Evolutionary conservation across 768 basidiomycete genomes (phyloP).

Genomic region (Polyporus arcularius): DNA sequence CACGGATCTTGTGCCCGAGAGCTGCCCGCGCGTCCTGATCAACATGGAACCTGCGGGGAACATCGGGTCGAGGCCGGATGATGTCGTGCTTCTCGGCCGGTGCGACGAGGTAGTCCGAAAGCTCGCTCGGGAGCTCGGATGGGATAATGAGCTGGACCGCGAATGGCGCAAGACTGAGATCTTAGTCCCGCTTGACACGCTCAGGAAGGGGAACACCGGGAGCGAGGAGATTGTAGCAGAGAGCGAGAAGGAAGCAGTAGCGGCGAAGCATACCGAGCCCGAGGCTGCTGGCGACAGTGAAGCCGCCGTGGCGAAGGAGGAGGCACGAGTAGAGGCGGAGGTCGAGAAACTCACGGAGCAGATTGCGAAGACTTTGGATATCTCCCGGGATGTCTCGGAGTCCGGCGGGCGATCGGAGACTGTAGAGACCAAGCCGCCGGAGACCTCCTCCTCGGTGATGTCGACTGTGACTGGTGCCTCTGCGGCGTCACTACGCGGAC

Average conservation of each 20-base stretch:
- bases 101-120: slow-evolving; percentile 69
- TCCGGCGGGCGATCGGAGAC: neutral
- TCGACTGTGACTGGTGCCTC: neutral
- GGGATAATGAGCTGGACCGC: slow-evolving; percentile 46
- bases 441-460: neutral
- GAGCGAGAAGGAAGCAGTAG: neutral
- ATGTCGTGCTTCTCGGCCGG: slow-evolving; percentile 66
- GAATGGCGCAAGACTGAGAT: slow-evolving; percentile 30
- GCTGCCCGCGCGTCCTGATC: slow-evolving; percentile 81
- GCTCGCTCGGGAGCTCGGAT: slow-evolving; percentile 69
- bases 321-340: slow-evolving; percentile 7
- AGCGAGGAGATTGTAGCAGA: neutral
- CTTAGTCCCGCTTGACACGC: slow-evolving; percentile 9
- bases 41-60: slow-evolving; percentile 84
- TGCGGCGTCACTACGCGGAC: neutral
- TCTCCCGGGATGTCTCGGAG: slow-evolving; percentile 2
- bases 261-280: neutral
- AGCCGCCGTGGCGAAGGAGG: neutral
- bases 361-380: slow-evolving; percentile 9
- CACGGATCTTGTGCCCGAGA: slow-evolving; percentile 46
- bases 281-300: neutral
- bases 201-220: neutral
- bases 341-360: slow-evolving; percentile 9
- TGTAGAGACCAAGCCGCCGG: neutral
- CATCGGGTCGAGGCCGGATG: slow-evolving; percentile 54